Evolutionary conservation across 1,139 yeast genomes (phyloP).

Genomic region (Wickerhamomyces sp.): DNA sequence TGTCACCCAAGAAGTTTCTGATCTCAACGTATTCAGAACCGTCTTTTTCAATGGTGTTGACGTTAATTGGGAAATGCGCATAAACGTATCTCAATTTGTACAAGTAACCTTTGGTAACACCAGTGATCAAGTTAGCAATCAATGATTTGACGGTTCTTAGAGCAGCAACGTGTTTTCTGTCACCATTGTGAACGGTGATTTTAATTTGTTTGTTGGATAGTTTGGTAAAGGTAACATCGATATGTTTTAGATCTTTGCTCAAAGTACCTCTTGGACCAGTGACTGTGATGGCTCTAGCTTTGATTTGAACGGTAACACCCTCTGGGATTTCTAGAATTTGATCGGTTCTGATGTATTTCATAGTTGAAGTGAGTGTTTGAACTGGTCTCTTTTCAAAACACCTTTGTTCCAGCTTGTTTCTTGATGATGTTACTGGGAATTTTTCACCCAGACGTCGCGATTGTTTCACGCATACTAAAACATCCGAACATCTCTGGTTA

Average conservation of each 20-base stretch:
- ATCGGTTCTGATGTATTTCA: slow-evolving; percentile 66
- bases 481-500: slow-evolving; percentile 1
- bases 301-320: slow-evolving; percentile 87
- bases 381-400: not conserved
- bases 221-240: slow-evolving; percentile 89
- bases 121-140: slow-evolving; percentile 89
- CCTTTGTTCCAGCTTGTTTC: not conserved
- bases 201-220: slow-evolving; percentile 66
- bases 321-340: slow-evolving; percentile 91
- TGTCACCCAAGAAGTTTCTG: slow-evolving; percentile 99
- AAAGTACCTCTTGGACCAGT: slow-evolving; percentile 98
- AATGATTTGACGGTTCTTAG: slow-evolving; percentile 97
- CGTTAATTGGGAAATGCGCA: slow-evolving; percentile 99
- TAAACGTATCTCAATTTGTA: slow-evolving; percentile 99
- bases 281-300: slow-evolving; percentile 87
- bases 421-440: not conserved
- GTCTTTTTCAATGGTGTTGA: slow-evolving; percentile 74
- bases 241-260: slow-evolving; percentile 88
- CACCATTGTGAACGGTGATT: slow-evolving; percentile 96
- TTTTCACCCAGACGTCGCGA: not conserved
- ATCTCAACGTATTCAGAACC: slow-evolving; percentile 82
- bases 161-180: slow-evolving; percentile 99
- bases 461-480: not conserved
- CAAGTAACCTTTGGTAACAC: slow-evolving; percentile 99
- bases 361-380: slow-evolving; percentile 8